Evolutionary conservation across 2,329 filamentous ascomycete species (phyloP), one percentile per base, ranked within the genome.

Genomic region (Ophiognomonia clavigignenti-juglandacearum): DNA sequence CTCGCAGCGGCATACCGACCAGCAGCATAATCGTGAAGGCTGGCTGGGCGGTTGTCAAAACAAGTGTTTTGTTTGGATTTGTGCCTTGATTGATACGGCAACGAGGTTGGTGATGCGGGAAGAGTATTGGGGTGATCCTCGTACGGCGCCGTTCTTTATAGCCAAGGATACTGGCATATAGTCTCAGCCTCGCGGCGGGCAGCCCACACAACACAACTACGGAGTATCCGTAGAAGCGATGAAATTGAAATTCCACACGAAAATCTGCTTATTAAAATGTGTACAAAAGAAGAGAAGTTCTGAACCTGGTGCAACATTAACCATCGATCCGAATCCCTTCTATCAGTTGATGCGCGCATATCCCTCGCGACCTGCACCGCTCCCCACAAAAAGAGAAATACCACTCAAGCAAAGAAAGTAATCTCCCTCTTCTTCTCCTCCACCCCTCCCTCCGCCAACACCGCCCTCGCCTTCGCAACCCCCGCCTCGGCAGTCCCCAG

Each of bases 361-460:
- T n/a, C n/a, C n/a, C n/a, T n/a, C n/a, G n/a, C n/a, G n/a, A n/a
- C n/a, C n/a, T n/a, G n/a, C n/a, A n/a, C n/a, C n/a, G n/a, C n/a
- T n/a, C n/a, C n/a, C n/a, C n/a, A n/a, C n/a, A n/a, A n/a, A n/a
- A n/a, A n/a, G n/a, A n/a, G n/a, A n/a, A 16, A 34, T 14, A 23
- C 19, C n/a, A n/a, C 35, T 34, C 18, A 49, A 22, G 46, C 50
- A 24, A 52, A 49, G 27, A 52, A 52, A 10, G 46, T 52, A 2
- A 52, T 39, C 46, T 40, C 29, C 31, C 50, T 52, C 39, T 23
- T 43, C 10, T 23, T 39, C 31, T 52, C 50, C 35, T 43, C 35
- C n/a, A 43, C 35, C 14, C 4, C 23, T 1, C 43, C 48, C 2
- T 27, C 39, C 26, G 27, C 13, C 13, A 37, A 9, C 14, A 27